Evolutionary conservation across 495 filamentous ascomycete genomes (phyloP).

Genomic region (Parathielavia appendiculata): DNA sequence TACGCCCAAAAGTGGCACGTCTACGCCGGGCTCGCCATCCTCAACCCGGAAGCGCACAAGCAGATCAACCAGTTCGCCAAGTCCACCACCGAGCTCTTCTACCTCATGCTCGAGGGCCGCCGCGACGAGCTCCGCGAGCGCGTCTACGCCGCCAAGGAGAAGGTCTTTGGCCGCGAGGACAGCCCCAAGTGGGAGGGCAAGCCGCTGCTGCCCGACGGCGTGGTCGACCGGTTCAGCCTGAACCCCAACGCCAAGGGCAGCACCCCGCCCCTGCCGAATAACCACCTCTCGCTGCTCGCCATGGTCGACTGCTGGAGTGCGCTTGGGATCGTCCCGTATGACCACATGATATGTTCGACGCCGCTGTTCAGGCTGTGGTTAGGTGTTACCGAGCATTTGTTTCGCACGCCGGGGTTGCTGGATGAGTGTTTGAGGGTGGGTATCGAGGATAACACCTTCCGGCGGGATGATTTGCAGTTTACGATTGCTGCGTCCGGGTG

Average conservation of each 20-base stretch:
- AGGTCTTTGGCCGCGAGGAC: conserved; percentile 63
- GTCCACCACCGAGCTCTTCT: conserved; percentile 90
- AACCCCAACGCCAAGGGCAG: conserved; percentile 37
- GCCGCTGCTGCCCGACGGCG: conserved; percentile 70
- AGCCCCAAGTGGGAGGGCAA: conserved; percentile 50
- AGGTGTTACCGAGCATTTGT: conserved; percentile 94
- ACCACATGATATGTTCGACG: conserved; percentile 99
- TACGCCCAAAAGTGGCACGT: conserved; percentile 99
- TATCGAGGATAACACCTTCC: conserved; percentile 79
- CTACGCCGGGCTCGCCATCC: conserved; percentile 92
- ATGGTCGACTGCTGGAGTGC: conserved; percentile 99
- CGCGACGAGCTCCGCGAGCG: conserved; percentile 72
- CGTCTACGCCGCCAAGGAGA: conserved; percentile 69
- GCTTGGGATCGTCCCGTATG: conserved; percentile 88
- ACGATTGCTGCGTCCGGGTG: conserved; percentile 93
- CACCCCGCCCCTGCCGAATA: conserved; percentile 69
- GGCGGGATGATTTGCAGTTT: conserved; percentile 91
- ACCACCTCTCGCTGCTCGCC: conserved; percentile 87
- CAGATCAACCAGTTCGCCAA: conserved; percentile 92
- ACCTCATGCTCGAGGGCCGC: conserved; percentile 86
- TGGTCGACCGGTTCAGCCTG: conserved; percentile 83
- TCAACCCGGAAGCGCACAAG: conserved; percentile 84
- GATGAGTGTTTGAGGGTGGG: conserved; percentile 83
- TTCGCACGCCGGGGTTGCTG: conserved; percentile 75
- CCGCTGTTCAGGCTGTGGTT: conserved; percentile 98